A percentile compares a stretch with the other conserved stretches of the same genome.
These are phyloP conservation scores for Bolboschoenoplectus hybrid DNA, from an alignment of 202 grass and related monocot species.

Conservation along the genomic window DNA sequence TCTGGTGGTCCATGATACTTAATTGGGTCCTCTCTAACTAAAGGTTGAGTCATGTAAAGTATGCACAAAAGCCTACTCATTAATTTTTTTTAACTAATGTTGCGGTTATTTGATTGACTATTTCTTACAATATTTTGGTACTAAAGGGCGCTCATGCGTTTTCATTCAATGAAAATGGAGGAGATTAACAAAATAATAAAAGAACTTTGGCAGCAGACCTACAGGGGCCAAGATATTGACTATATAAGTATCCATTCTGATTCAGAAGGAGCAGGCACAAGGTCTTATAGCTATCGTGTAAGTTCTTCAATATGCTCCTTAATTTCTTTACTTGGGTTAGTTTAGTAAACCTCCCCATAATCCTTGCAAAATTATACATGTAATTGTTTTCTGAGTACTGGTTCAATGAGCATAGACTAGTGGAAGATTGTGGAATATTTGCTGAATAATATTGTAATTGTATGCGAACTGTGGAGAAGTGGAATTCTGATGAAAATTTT, in stretches of 20 bases:
- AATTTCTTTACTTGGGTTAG: background rate
- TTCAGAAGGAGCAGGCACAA: slow-evolving; percentile 87
- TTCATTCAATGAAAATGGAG: slow-evolving; percentile 99
- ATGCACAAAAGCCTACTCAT: background rate
- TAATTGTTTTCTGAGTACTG: background rate
- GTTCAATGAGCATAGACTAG: background rate
- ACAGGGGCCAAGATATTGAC: slow-evolving; percentile 97
- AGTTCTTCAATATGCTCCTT: slow-evolving; percentile 43
- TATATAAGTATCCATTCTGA: slow-evolving; percentile 93
- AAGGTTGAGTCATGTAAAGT: slow-evolving; percentile 8
- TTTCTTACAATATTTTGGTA: slow-evolving; percentile 37
- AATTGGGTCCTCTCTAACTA: background rate
- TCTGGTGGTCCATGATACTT: background rate
- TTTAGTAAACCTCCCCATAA: background rate
- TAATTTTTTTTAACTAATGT: slow-evolving; percentile 18
- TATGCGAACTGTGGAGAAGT: background rate
- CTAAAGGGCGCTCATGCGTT: slow-evolving; percentile 86
- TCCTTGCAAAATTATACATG: background rate
- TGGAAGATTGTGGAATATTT: background rate
- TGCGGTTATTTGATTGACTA: slow-evolving; percentile 26
- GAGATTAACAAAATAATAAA: slow-evolving; percentile 99
- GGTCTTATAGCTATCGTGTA: slow-evolving; percentile 96
- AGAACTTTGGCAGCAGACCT: slow-evolving; percentile 99
- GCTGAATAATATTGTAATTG: slow-evolving; percentile 18
- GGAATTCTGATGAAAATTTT: background rate